These are phyloP conservation scores for Lentinula detonsa DNA, from an alignment of 768 basidiomycete genomes.

Conservation along the genomic window DNA sequence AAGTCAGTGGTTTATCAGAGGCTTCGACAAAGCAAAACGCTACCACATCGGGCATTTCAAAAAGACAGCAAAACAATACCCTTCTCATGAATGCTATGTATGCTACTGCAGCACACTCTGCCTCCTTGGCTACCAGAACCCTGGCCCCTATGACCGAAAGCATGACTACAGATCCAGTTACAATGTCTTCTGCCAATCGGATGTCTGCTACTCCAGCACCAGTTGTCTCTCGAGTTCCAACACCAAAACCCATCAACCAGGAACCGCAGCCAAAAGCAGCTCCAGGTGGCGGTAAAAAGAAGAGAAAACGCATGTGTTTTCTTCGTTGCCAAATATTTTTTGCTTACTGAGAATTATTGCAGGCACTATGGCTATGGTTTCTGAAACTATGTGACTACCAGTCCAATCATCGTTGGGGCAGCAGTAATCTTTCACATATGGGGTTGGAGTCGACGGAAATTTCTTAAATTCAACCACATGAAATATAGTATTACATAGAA, in stretches of 20 bases:
- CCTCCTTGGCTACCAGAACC: conserved; percentile 37
- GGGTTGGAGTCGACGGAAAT: too few relatives aligned
- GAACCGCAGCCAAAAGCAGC: conserved; percentile 43
- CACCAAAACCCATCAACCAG: conserved; percentile 21
- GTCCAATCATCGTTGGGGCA: background rate
- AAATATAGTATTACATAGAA: background rate
- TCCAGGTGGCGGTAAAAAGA: conserved; percentile 59
- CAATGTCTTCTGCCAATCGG: conserved; percentile 8
- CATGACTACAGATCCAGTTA: conserved; percentile 10
- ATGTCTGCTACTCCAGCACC: conserved; percentile 19
- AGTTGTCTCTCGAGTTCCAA: background rate
- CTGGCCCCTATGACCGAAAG: conserved; percentile 23
- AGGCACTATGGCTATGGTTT: conserved; percentile 1
- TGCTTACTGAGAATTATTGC: background rate
- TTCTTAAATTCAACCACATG: background rate
- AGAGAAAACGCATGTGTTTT: conserved; percentile 62
- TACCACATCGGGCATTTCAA: conserved; percentile 24
- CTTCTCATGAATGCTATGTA: conserved; percentile 76
- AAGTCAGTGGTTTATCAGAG: conserved; percentile 16
- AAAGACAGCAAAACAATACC: conserved; percentile 61
- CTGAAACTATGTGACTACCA: background rate
- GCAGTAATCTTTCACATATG: background rate
- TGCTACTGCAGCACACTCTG: conserved; percentile 64
- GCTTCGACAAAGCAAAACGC: conserved; percentile 9
- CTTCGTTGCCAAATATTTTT: background rate